phyloP scores from a whole-genome alignment of 768 basidiomycete genomes.

The button mushroom (Agaricus bisporus) region DNA sequence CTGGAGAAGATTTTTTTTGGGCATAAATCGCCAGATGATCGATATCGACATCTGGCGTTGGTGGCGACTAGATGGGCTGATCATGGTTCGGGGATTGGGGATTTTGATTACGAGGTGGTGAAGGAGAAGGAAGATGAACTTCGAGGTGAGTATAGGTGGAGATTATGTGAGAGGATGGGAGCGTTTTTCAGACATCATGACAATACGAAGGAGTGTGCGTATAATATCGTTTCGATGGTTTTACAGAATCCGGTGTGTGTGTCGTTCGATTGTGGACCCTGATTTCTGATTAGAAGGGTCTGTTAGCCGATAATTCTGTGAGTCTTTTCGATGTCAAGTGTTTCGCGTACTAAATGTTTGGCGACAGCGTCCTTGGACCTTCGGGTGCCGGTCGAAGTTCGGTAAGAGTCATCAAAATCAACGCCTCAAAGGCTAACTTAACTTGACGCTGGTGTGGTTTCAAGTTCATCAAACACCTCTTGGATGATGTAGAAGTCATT shows the following conservation, averaged over 20 bases:
- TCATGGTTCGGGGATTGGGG: not conserved
- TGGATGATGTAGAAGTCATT: not conserved
- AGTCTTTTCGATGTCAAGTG: not conserved
- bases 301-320: not conserved
- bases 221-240: not conserved
- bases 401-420: not conserved
- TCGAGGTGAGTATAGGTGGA: not conserved
- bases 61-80: not conserved
- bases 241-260: not conserved
- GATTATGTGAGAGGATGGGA: not conserved
- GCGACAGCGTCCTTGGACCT: not conserved
- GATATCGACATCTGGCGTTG: not conserved
- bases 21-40: not conserved
- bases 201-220: not conserved
- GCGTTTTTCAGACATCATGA: not conserved
- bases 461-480: not conserved
- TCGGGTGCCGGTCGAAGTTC: not conserved
- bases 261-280: not conserved
- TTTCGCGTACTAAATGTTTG: not conserved
- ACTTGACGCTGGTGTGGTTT: not conserved
- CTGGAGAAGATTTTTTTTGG: not conserved
- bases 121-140: not conserved
- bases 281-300: not conserved
- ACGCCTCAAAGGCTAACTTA: too few relatives aligned
- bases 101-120: not conserved